phyloP scores from a whole-genome alignment of 2,329 filamentous ascomycete genomes.

The Aspergillus ibericus region DNA sequence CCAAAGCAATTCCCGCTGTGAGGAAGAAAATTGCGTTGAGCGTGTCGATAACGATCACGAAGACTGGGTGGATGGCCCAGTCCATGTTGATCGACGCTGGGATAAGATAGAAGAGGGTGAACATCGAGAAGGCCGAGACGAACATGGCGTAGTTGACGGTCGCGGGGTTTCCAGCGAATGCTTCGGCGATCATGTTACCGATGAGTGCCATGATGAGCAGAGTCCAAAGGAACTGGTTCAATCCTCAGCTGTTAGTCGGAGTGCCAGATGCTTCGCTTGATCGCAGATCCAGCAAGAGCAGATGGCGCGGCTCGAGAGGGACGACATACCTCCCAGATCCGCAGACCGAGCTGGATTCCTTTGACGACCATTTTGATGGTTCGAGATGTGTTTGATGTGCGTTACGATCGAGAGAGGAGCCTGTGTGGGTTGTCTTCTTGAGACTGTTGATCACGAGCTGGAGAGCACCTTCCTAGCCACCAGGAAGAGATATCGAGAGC shows the following conservation, averaged over 20 bases:
- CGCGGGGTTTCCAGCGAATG: conserved; percentile 54
- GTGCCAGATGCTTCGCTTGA: background rate
- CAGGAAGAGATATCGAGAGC: background rate
- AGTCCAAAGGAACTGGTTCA: conserved; percentile 56
- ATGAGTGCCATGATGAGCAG: conserved; percentile 61
- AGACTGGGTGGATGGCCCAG: conserved; percentile 44
- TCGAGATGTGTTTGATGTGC: conserved; percentile 2
- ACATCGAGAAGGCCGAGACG: conserved; percentile 47
- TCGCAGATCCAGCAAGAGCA: background rate
- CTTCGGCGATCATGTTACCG: conserved; percentile 62
- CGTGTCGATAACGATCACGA: conserved; percentile 46
- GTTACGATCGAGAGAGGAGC: background rate
- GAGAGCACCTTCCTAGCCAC: background rate
- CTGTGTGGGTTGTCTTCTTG: background rate
- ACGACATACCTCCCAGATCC: conserved; percentile 33
- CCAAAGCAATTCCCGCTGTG: conserved; percentile 49
- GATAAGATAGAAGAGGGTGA: conserved; percentile 51
- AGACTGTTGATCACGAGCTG: background rate
- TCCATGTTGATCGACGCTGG: conserved; percentile 43
- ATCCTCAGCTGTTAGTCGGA: conserved; percentile 5
- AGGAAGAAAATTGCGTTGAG: conserved; percentile 53
- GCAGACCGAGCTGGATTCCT: conserved; percentile 32
- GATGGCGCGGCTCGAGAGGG: background rate
- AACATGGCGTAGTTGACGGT: conserved; percentile 59
- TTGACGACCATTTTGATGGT: conserved; percentile 26